These are phyloP conservation scores for Lathyrus oleraceus DNA, from an alignment of 306 rosid species.

Conservation along the genomic window DNA sequence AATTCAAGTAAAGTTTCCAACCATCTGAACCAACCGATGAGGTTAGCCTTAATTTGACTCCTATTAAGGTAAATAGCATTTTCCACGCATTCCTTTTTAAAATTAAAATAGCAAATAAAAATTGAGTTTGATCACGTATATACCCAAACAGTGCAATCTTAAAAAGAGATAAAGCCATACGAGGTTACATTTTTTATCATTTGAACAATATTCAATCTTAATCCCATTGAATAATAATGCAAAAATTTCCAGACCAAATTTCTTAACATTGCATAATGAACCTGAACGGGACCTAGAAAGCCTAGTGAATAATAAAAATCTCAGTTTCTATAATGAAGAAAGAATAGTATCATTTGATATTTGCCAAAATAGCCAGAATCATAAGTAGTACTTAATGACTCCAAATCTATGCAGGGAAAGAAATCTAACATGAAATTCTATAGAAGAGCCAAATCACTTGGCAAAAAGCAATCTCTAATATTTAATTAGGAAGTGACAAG, in stretches of 20 bases:
- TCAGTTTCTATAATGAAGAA: constrained; percentile 7
- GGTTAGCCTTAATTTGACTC: neutral
- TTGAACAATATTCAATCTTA: too few species aligned
- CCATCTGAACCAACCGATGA: neutral
- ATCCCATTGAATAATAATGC: too few species aligned
- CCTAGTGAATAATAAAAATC: constrained; percentile 29
- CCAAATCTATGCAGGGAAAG: constrained; percentile 34
- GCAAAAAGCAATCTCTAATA: constrained; percentile 37
- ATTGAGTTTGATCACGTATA: neutral
- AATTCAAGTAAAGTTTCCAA: too few species aligned
- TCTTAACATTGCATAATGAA: neutral
- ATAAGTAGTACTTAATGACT: constrained; percentile 33
- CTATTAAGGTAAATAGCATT: neutral
- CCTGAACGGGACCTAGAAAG: neutral
- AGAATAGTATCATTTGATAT: constrained; percentile 38
- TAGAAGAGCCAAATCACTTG: constrained; percentile 22
- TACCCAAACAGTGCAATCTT: too few species aligned
- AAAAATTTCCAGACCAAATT: constrained; percentile 9
- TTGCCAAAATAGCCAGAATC: constrained; percentile 44
- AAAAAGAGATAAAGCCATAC: too few species aligned
- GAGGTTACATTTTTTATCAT: too few species aligned
- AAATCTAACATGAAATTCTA: constrained; percentile 39
- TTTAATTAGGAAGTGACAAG: constrained; percentile 40
- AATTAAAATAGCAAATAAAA: neutral
- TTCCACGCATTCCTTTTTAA: neutral